Evolutionary conservation across 2,329 filamentous ascomycete genomes (phyloP).

Genomic region (Neofusicoccum sp.): DNA sequence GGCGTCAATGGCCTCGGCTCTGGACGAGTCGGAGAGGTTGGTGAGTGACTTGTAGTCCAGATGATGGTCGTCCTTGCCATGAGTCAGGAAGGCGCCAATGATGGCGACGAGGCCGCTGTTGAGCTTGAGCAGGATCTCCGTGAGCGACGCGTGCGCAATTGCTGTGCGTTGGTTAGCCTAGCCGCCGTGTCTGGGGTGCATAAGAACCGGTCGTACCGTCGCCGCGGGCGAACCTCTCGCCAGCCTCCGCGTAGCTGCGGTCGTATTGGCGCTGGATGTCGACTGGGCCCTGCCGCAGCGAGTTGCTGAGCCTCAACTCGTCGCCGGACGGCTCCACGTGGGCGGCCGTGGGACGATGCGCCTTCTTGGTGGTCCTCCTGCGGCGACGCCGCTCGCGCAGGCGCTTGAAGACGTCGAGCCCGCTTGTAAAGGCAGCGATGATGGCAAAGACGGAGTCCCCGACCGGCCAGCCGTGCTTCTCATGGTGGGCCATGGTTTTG

Average conservation of each 20-base stretch:
- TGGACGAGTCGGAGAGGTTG: conserved; percentile 48
- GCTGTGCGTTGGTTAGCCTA: conserved; percentile 34
- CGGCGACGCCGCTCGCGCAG: conserved; percentile 39
- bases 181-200: not conserved
- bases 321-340: conserved; percentile 26
- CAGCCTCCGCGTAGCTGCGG: conserved; percentile 39
- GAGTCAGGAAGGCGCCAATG: conserved; percentile 47
- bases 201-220: conserved; percentile 40
- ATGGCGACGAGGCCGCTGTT: conserved; percentile 52
- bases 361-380: conserved; percentile 29
- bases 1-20: conserved; percentile 47
- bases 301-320: conserved; percentile 45
- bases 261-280: conserved; percentile 49
- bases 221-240: conserved; percentile 45
- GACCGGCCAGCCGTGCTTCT: conserved; percentile 4
- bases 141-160: conserved; percentile 49
- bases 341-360: not conserved
- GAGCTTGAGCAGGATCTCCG: conserved; percentile 48
- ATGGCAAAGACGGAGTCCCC: conserved; percentile 41
- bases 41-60: conserved; percentile 50
- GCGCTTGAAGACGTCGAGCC: conserved; percentile 49
- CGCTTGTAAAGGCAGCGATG: conserved; percentile 48
- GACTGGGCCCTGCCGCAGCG: conserved; percentile 44
- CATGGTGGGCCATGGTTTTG: conserved; percentile 1
- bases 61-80: conserved; percentile 37